Percentiles rank a stretch among this genome's conserved stretches.
Evolutionary conservation across 495 filamentous ascomycete genomes (phyloP).

Genomic region (Halenospora varia): DNA sequence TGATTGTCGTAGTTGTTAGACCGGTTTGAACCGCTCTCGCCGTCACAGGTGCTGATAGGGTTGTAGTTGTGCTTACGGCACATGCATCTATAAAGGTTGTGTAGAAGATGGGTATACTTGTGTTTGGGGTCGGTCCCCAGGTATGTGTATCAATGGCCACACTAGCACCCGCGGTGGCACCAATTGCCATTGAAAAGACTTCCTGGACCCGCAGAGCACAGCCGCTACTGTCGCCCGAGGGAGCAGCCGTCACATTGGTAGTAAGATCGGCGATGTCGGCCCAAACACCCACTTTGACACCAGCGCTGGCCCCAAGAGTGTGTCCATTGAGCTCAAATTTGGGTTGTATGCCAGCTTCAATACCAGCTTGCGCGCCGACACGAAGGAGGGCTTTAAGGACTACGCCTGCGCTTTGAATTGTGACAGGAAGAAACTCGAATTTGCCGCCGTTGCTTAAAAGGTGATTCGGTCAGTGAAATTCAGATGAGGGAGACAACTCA

Average conservation of each 20-base stretch:
- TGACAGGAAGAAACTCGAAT: constrained; percentile 56
- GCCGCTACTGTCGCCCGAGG: constrained; percentile 16
- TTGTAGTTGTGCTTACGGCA: constrained; percentile 30
- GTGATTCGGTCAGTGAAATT: background rate
- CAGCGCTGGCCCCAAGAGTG: constrained; percentile 21
- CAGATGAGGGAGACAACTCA: constrained; percentile 21
- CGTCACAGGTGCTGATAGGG: constrained; percentile 12
- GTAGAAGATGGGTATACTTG: constrained; percentile 47
- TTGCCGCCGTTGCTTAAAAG: constrained; percentile 36
- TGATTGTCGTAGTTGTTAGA: constrained; percentile 33
- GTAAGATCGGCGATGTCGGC: constrained; percentile 49
- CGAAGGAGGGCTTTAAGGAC: constrained; percentile 42
- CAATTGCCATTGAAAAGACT: constrained; percentile 44
- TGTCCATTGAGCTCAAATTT: background rate
- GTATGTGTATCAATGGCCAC: constrained; percentile 36
- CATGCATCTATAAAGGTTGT: constrained; percentile 46
- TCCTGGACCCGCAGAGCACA: constrained; percentile 42
- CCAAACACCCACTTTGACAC: constrained; percentile 43
- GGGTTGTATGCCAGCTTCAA: constrained; percentile 28
- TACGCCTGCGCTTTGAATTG: constrained; percentile 34
- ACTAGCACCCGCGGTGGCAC: constrained; percentile 47
- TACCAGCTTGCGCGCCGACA: constrained; percentile 39
- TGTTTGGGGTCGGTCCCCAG: constrained; percentile 46
- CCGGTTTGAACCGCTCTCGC: constrained; percentile 17
- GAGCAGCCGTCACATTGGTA: constrained; percentile 39